A percentile compares a stretch with the other conserved stretches of the same genome.
phyloP scores from a whole-genome alignment of 495 filamentous ascomycete species.

The Aspergillus haitiensis region DNA sequence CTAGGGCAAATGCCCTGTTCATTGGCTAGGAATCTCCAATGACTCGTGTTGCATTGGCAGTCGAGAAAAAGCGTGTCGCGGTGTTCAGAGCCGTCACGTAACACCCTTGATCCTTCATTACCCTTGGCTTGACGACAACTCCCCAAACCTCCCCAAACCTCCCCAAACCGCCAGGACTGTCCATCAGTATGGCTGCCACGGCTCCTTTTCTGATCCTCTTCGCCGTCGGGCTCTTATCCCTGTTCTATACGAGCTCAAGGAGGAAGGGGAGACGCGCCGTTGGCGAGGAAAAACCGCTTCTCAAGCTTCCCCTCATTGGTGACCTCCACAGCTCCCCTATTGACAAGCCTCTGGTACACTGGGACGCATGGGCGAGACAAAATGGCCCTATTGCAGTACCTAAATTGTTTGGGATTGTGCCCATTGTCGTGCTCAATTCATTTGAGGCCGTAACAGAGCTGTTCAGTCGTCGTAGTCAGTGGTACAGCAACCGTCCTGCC shows the following conservation, averaged over 20 bases:
- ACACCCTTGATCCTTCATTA: no score
- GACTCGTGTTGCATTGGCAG: no score
- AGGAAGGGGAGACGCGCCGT: neutral
- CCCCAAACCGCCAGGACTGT: neutral
- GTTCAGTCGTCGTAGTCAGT: slow-evolving; percentile 36
- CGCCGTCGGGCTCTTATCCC: slow-evolving; percentile 6
- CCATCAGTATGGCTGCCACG: neutral
- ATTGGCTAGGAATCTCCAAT: no score
- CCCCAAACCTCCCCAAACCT: neutral
- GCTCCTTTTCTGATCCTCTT: neutral
- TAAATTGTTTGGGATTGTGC: slow-evolving; percentile 32
- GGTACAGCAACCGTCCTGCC: slow-evolving; percentile 36
- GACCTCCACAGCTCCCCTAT: slow-evolving; percentile 32
- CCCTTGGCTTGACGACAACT: neutral
- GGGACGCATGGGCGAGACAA: slow-evolving; percentile 29
- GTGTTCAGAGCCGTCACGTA: no score
- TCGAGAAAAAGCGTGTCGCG: no score
- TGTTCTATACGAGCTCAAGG: slow-evolving; percentile 13
- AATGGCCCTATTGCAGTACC: slow-evolving; percentile 31
- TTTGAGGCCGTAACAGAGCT: slow-evolving; percentile 33
- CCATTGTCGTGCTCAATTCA: slow-evolving; percentile 33
- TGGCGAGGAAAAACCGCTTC: slow-evolving; percentile 3
- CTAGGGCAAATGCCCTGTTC: no score
- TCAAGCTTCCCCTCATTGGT: slow-evolving; percentile 35
- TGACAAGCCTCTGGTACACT: slow-evolving; percentile 28